Base-by-base conservation (phyloP, 73 alveolate species). In the Stentor coeruleus region DNA sequence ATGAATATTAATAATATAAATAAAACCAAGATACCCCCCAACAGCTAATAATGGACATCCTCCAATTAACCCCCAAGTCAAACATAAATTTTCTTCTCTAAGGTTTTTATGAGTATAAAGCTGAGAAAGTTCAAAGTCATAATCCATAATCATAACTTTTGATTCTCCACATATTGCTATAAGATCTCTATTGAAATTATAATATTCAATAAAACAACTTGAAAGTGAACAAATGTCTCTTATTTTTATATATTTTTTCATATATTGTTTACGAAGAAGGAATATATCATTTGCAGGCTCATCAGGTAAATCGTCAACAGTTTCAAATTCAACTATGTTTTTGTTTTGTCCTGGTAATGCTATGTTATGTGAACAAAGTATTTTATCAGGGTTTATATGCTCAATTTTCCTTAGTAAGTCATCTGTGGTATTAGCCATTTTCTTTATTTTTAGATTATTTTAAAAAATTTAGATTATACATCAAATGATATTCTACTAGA, bases 1-100 rank as follows among this genome's bases (percentile, higher is more conserved):
- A 26, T 66, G 37, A 20, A 66, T 15, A 2, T 66, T 66, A 20
- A 66, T 20, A 20, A 66, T 11, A 20, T 20, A 66, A 2, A 66
- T 66, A 66, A 26, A 28, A 1, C 79, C 79, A 28, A 20, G 39
- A 11, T 66, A 20, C 79, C 79, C 79, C 0, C 49, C 79, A 66
- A 20, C 20, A 20, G 79, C 79, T 20, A 66, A 31, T 20, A 66
- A 20, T 33, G 39, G 39, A 11, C 33, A 37, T 1, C 79, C 79
- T 28, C 33, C 39, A 20, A 66, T 0, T 26, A 66, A 20, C 33
- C 79, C 79, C 37, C 79, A 66, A 20, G 79, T 28, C 14, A 66
- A 20, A 15, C 49, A 28, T 1, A 20, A 66, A 20, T 28, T 28
- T 14, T 66, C 79, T 26, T 66, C 79, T 20, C 33, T 31, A 28